Evolutionary conservation across 2,329 filamentous ascomycete species (phyloP), one percentile per base, ranked within the genome.

Genomic region (Capronia coronata): DNA sequence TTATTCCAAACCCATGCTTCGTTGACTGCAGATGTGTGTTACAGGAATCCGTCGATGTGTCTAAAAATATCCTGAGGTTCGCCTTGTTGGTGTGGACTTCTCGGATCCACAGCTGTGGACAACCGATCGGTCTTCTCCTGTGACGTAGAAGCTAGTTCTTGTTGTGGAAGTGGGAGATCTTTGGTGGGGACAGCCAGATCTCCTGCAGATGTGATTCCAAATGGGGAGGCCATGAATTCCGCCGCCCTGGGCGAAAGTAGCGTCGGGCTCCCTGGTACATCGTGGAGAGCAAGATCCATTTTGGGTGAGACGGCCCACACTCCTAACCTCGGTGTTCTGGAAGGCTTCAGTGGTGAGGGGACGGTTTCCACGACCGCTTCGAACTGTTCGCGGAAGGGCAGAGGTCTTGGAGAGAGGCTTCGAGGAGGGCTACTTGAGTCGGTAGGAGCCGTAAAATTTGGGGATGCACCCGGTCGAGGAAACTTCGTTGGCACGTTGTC

Each of bases 211-310:
- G 63, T 62, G 14, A 64, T 63, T 3, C 66, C 63, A 45, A 71
- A 63, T 2, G 68, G 65, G 5, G 66, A 64, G 3, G 67, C 62
- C 54, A 70, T 59, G 48, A 73, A 74, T 34, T 68, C 67, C 6
- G 65, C 67, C 2, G 69, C 70, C 35, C 71, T 63, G 2, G 72
- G 72, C 2, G 72, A 74, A 45, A 74, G 68, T 8, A 74, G 46
- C 2, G 65, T 68, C 11, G 65, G 62, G 2, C 62, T 64, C 22
- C 64, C 59, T 3, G 69, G 66, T 9, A 62, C 56, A 51, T 70
- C 67, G 34, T 68, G 65, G 54, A 65, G 63, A 41, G 68, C 67
- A 3, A 68, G 54, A 50, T 68, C 65, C 49, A 67, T 66, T 30
- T 66, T 62, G 5, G 63, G 58, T 11, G 67, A 61, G 42, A 19